Evolutionary conservation across 2,329 filamentous ascomycete genomes (phyloP).

Genomic region (Phialophora tarda): DNA sequence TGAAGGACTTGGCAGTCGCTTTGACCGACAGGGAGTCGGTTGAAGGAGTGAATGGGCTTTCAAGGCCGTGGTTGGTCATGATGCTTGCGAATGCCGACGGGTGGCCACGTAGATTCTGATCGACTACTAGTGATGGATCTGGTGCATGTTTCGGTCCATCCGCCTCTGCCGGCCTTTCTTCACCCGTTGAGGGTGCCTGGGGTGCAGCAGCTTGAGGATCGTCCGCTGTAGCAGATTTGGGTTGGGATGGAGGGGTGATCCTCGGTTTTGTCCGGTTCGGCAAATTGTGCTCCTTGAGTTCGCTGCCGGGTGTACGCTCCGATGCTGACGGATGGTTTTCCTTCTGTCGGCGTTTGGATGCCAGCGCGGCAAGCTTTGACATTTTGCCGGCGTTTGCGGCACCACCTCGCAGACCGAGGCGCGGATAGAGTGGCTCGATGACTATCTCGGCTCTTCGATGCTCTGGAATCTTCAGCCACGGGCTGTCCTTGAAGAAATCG

Average conservation of each 20-base stretch:
- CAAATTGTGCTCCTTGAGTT: constrained; percentile 32
- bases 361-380: constrained; percentile 89
- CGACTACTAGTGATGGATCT: constrained; percentile 8
- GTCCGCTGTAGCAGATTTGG: constrained; percentile 1
- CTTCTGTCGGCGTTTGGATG: constrained; percentile 78
- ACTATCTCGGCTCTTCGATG: constrained; percentile 69
- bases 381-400: constrained; percentile 70
- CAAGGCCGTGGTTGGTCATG: constrained; percentile 31
- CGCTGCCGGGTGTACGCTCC: background rate
- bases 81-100: constrained; percentile 39
- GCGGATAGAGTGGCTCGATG: constrained; percentile 63
- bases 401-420: constrained; percentile 78
- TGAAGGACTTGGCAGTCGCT: constrained; percentile 48
- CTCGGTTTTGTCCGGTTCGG: constrained; percentile 37
- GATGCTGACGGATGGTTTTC: constrained; percentile 56
- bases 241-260: constrained; percentile 36
- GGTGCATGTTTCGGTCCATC: background rate
- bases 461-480: constrained; percentile 77
- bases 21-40: constrained; percentile 19
- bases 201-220: constrained; percentile 2
- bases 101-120: constrained; percentile 28
- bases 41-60: constrained; percentile 6
- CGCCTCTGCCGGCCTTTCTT: background rate
- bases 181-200: background rate
- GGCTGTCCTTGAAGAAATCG: constrained; percentile 79